phyloP scores from a whole-genome alignment of 305 asterid genomes.

The Fraxinus sp. region DNA sequence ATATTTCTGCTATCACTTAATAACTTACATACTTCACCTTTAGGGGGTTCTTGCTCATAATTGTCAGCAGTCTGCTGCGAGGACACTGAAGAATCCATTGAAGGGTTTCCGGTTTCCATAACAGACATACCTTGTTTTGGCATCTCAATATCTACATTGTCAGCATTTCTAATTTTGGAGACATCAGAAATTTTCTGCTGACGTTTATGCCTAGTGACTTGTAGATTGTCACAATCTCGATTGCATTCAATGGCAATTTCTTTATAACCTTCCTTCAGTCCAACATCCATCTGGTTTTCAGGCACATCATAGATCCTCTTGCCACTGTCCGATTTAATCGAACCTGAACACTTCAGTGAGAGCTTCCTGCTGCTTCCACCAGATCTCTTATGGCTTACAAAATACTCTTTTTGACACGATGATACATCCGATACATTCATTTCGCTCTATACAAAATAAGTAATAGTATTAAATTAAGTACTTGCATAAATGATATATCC shows the following conservation, averaged over 20 bases:
- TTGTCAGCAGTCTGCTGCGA: constrained; percentile 19
- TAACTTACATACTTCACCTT: constrained; percentile 17
- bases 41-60: constrained; percentile 22
- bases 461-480: constrained; percentile 11
- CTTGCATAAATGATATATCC: neutral
- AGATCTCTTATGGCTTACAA: constrained; percentile 24
- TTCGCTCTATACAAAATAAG: constrained; percentile 41
- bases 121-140: constrained; percentile 28
- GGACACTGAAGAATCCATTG: constrained; percentile 24
- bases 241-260: constrained; percentile 15
- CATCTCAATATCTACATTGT: constrained; percentile 19
- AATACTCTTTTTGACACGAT: constrained; percentile 21
- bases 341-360: constrained; percentile 43
- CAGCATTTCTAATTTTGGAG: constrained; percentile 31
- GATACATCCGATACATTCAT: constrained; percentile 35
- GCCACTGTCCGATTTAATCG: constrained; percentile 27
- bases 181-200: constrained; percentile 35
- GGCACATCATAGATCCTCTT: constrained; percentile 27
- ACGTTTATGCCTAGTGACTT: constrained; percentile 33
- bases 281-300: constrained; percentile 27
- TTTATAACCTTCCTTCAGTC: constrained; percentile 28
- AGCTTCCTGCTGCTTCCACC: constrained; percentile 50
- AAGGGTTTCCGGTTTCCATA: constrained; percentile 23
- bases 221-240: constrained; percentile 22
- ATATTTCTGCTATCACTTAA: constrained; percentile 14